Base-by-base conservation (phyloP, 1,284 basidiomycete genomes). In the Trichosporon sp. region DNA sequence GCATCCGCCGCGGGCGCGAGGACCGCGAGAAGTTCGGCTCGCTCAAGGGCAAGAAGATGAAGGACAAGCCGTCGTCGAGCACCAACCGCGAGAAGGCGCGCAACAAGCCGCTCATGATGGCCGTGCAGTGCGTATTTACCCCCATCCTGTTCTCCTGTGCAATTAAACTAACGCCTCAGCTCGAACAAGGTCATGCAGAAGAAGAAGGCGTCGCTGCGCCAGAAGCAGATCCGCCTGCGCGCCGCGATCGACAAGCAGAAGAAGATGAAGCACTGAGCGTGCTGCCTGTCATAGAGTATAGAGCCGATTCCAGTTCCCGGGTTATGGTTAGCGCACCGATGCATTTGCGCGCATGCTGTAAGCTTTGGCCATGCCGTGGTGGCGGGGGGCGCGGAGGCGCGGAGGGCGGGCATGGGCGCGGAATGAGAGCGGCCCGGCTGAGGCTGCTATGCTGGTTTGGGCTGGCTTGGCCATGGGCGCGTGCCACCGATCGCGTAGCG, bases 21-120 rank as follows among this genome's bases (percentile, higher is more conserved):
- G 97, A 94, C 0, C 88, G 97, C 65, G 95, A 97, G 78, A 98
- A 98, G 86, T 99, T 90, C 79, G 93, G 93, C 6, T 92, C 90
- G 66, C 83, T 87, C 75, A 94, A 91, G 85, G 94, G 93, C 42
- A 95, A 95, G 86, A 90, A 92, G 84, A 92, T 89, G 73, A 92
- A 92, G 81, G 91, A 86, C 47, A 83, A 84, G 15, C 88, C 90
- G 65, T 92, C 91, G 80, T 92, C 90, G 77, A 89, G 91, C 69
- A 95, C 93, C 38, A 95, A 95, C 82, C 87, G 89, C 76, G 92
- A 95, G 85, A 95, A 96, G 87, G 88, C 89, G 56, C 87, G 90
- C 77, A 93, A 94, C 82, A 95, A 96, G 82, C 93, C 93, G 15
- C 87, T 95, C 75, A 95, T 95, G 93, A 95, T 95, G 93, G 91